These are phyloP conservation scores for Paecilomyces variotii DNA, from an alignment of 2,329 filamentous ascomycete species.

Conservation along the genomic window DNA sequence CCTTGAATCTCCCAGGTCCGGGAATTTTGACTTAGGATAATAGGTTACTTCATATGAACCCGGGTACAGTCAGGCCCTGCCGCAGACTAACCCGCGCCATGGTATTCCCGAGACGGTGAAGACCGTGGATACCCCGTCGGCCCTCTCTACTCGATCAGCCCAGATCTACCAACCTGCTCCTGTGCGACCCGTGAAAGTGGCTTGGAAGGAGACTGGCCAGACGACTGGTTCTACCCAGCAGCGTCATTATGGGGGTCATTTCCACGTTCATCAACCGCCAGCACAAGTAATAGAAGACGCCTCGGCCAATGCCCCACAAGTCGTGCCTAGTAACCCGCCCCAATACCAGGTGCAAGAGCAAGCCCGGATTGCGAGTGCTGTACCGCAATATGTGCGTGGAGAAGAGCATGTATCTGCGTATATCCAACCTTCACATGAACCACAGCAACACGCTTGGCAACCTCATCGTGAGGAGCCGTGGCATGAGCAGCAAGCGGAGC, in stretches of 20 bases:
- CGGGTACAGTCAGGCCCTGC: background rate
- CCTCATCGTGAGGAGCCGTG: background rate
- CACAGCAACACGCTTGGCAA: background rate
- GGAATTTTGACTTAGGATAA: background rate
- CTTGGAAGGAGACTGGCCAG: background rate
- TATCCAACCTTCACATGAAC: constrained; percentile 9
- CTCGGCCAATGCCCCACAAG: background rate
- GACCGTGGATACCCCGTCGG: background rate
- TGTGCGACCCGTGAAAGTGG: background rate
- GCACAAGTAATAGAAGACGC: background rate
- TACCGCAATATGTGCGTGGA: constrained; percentile 39
- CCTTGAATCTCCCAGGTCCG: background rate
- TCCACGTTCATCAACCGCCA: background rate
- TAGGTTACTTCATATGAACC: background rate
- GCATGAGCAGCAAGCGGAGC: constrained; percentile 23
- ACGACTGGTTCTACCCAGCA: background rate
- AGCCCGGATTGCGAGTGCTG: constrained; percentile 23
- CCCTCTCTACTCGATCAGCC: background rate
- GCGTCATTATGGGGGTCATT: background rate
- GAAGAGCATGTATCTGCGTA: constrained; percentile 34
- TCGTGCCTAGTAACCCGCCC: background rate
- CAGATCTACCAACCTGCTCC: background rate
- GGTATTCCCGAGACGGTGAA: background rate
- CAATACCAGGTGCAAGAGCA: background rate
- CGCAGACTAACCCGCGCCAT: background rate